These are phyloP conservation scores for Pluteus cervinus DNA, from an alignment of 768 basidiomycete genomes.

Conservation along the genomic window DNA sequence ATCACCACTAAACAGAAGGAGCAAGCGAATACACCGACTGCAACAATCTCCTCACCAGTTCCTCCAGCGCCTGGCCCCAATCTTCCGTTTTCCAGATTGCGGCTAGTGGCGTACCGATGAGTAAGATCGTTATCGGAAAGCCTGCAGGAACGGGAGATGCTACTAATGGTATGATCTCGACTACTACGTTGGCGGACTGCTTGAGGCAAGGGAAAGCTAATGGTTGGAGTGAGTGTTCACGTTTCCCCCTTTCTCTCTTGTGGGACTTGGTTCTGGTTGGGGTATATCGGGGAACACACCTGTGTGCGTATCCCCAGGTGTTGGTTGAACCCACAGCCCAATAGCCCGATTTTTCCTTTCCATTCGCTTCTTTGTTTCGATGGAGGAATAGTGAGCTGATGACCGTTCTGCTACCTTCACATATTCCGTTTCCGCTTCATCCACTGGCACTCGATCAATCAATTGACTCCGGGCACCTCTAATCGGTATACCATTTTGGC, in stretches of 20 bases:
- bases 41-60: slow-evolving; percentile 30
- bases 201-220: slow-evolving; percentile 49
- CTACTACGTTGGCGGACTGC: slow-evolving; percentile 52
- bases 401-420: too few relatives aligned
- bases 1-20: too few relatives aligned
- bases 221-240: slow-evolving; percentile 58
- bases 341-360: too few relatives aligned
- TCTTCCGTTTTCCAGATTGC: slow-evolving; percentile 57
- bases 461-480: too few relatives aligned
- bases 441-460: too few relatives aligned
- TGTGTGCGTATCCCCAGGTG: too few relatives aligned
- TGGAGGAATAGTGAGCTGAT: too few relatives aligned
- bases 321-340: too few relatives aligned
- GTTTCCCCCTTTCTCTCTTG: slow-evolving; percentile 4
- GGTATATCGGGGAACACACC: too few relatives aligned
- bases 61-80: slow-evolving; percentile 45
- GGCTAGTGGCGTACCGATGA: slow-evolving; percentile 38
- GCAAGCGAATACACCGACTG: slow-evolving; percentile 60
- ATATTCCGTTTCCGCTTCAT: too few relatives aligned
- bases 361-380: slow-evolving; percentile 1
- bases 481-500: too few relatives aligned
- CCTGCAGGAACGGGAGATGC: slow-evolving; percentile 50
- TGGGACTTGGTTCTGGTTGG: too few relatives aligned
- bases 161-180: slow-evolving; percentile 55
- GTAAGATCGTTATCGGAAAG: slow-evolving; percentile 59